Evolutionary conservation across 352 stramenopile genomes (phyloP).

Genomic region (Aphanomyces invadans): DNA sequence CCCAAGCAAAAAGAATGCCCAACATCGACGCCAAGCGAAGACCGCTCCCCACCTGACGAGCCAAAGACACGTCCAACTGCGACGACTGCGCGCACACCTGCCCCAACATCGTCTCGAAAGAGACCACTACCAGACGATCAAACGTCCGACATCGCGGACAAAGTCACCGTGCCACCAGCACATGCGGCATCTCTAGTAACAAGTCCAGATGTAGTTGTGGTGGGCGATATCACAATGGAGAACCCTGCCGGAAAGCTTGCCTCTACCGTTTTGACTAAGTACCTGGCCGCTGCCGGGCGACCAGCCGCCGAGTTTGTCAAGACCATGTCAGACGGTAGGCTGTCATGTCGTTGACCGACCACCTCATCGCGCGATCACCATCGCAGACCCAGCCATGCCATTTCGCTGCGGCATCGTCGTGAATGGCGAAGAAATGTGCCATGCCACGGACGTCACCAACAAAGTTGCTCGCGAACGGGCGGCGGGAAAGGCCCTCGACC

Average conservation of each 20-base stretch:
- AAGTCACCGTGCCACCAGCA: not conserved
- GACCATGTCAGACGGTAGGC: slow-evolving; percentile 24
- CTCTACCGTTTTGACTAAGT: slow-evolving; percentile 29
- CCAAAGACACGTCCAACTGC: not conserved
- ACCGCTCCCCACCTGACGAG: not conserved
- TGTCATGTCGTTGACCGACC: not conserved
- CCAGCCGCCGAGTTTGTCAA: slow-evolving; percentile 5
- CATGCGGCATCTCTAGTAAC: no score
- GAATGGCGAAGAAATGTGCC: slow-evolving; percentile 22
- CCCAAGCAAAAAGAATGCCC: not conserved
- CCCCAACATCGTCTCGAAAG: not conserved
- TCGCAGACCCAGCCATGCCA: slow-evolving; percentile 23
- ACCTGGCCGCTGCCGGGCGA: slow-evolving; percentile 14
- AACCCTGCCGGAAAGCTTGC: slow-evolving; percentile 26
- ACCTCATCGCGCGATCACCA: not conserved
- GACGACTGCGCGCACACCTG: not conserved
- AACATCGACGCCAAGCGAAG: not conserved
- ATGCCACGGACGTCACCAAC: slow-evolving; percentile 20
- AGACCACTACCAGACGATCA: slow-evolving; percentile 9
- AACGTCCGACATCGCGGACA: slow-evolving; percentile 7
- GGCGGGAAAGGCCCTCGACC: slow-evolving; percentile 27
- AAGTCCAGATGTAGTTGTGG: slow-evolving; percentile 13
- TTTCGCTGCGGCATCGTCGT: slow-evolving; percentile 29
- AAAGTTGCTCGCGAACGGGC: slow-evolving; percentile 29
- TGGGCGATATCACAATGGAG: slow-evolving; percentile 26